A percentile compares a stretch with the other conserved stretches of the same genome.
Conservation (phyloP, 257 asterid species). For the Solanum pimpinellifolium region DNA sequence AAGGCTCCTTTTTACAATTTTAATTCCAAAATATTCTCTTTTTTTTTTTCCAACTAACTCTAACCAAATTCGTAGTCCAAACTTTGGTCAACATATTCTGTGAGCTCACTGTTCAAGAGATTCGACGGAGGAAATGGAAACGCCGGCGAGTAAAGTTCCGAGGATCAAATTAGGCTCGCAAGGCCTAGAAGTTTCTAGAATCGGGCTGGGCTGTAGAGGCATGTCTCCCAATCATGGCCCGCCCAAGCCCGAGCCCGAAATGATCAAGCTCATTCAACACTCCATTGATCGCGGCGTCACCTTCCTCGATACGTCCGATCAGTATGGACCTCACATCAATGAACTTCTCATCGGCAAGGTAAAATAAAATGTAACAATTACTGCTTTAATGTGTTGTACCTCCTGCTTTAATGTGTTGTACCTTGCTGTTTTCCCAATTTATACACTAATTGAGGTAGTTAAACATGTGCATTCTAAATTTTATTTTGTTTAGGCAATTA, state of each 20-base stretch:
- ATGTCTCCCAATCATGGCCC: conserved; percentile 17
- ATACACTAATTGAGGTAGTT: neutral
- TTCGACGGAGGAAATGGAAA: neutral
- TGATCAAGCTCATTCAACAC: conserved; percentile 21
- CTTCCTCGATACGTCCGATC: conserved; percentile 20
- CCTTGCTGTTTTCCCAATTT: neutral
- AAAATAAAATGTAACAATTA: neutral
- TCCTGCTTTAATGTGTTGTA: neutral
- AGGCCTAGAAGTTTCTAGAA: conserved; percentile 19
- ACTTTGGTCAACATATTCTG: neutral
- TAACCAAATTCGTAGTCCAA: neutral
- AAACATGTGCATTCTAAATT: neutral
- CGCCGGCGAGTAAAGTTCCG: neutral
- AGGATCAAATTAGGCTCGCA: conserved; percentile 15
- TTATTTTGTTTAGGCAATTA: conserved; percentile 11
- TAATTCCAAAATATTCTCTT: neutral
- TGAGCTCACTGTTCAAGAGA: neutral
- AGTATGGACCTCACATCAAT: conserved; percentile 19
- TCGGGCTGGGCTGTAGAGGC: conserved; percentile 21
- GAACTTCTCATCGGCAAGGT: conserved; percentile 27
- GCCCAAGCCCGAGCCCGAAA: conserved; percentile 15
- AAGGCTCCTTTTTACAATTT: neutral
- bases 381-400: neutral
- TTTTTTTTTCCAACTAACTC: neutral
- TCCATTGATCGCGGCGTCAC: conserved; percentile 21